phyloP scores from a whole-genome alignment of 73 alveolate species.

The Tetrahymena thermophila region DNA sequence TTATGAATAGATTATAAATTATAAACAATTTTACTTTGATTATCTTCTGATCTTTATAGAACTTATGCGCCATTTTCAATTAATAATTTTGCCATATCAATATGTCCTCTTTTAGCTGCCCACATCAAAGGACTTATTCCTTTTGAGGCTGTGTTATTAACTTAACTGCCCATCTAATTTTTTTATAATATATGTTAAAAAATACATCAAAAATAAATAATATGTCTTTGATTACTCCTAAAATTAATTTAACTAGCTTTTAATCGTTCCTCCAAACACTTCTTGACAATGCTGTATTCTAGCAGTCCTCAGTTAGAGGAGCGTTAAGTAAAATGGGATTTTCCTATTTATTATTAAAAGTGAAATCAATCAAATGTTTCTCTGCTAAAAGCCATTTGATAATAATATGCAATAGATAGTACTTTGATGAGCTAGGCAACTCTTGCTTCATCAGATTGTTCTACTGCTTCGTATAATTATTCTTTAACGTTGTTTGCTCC shows the following conservation, averaged over 20 bases:
- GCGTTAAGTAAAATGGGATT: conserved; percentile 15
- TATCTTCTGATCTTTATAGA: conserved; percentile 16
- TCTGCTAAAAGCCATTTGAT: too few relatives aligned
- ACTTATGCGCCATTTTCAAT: conserved; percentile 10
- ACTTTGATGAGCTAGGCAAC: neutral
- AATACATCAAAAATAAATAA: neutral
- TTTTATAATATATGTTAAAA: neutral
- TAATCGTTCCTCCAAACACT: conserved; percentile 28
- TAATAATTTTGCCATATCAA: conserved; percentile 1
- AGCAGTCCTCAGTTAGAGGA: neutral
- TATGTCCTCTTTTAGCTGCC: conserved; percentile 47
- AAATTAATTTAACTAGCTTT: conserved; percentile 22
- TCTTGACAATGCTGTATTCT: conserved; percentile 29
- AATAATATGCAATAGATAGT: neutral
- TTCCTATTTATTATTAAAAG: neutral
- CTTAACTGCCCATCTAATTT: neutral
- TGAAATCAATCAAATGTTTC: neutral
- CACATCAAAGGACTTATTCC: conserved; percentile 42
- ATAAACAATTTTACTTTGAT: neutral
- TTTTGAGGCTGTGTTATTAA: neutral
- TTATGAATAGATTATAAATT: neutral
- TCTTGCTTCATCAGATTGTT: conserved; percentile 2
- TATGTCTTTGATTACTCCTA: conserved; percentile 29
- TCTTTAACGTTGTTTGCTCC: conserved; percentile 28
- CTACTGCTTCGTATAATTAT: conserved; percentile 13